Base-by-base conservation (phyloP, 257 asterid genomes). In the Jacaranda copaia region DNA sequence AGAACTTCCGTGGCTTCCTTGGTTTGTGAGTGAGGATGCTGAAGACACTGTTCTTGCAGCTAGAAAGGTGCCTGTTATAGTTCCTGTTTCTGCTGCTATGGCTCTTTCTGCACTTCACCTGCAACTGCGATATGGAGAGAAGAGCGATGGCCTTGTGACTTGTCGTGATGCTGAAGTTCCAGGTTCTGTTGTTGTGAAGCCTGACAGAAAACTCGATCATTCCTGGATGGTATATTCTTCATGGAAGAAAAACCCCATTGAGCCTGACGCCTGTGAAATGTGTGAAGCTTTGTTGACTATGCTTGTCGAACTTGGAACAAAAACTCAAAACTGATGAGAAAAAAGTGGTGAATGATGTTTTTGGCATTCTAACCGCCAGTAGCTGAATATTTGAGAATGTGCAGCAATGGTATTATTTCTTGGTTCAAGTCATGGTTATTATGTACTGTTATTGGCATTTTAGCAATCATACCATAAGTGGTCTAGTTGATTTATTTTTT, bases 151-250 rank as follows among this genome's bases (percentile, higher is more conserved):
- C 14, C 84, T 95, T 14, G 97, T 95, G 42, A 91, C 97, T 0
- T 93, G 99, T 64, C 92, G 99, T 1, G 99, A 93, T 77, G 99
- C 99, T 53, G 94, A 91, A 83, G 98, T 93, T 74, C 98, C 98
- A 0, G 99, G 98, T 12, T 95, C 98, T 1, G 87, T 95, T 19
- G 96, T 93, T 0, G 96, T 93, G 19, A 89, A 76, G 86, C 96
- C 97, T 0, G 88, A 87, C 65, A 76, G 57, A 68, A 95, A 91
- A 81, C 86, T 93, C n/a, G 98, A 95, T 78, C 98, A 95, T 81
- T 85, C 92, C 1, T 95, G 99, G 99, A 95, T 93, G 93, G 99
- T 90, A 0, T 95, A 87, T 82, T 83, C 98, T 5, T 88, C 96
- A 2, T 91, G 97, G 99, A 89, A 71, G 59, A 91, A 76, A 66